Conservation (phyloP, 1,139 yeast species). For the Suhomyces coccinellae region DNA sequence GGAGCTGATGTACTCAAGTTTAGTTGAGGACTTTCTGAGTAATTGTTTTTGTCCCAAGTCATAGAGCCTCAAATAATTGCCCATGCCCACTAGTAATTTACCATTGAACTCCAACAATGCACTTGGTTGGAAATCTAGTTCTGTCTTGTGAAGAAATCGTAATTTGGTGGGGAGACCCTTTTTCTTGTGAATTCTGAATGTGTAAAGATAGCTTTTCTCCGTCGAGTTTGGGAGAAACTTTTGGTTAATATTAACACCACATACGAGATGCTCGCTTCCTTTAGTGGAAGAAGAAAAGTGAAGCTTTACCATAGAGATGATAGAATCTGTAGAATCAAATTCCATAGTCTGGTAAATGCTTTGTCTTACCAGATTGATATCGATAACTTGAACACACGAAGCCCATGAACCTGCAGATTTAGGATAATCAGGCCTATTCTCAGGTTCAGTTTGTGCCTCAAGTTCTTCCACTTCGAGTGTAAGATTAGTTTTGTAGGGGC, state of each 20-base stretch:
- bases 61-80: constrained; percentile 56
- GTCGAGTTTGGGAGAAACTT: constrained; percentile 35
- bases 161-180: constrained; percentile 32
- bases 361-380: constrained; percentile 27
- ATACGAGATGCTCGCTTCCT: constrained; percentile 41
- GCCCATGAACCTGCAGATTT: constrained; percentile 37
- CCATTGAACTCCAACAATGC: constrained; percentile 61
- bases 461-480: neutral
- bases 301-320: constrained; percentile 26
- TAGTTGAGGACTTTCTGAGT: constrained; percentile 59
- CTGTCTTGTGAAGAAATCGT: constrained; percentile 61
- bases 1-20: constrained; percentile 35
- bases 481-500: constrained; percentile 24
- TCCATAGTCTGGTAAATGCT: constrained; percentile 43
- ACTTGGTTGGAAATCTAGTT: constrained; percentile 48
- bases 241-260: constrained; percentile 47
- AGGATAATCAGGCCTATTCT: constrained; percentile 24
- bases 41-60: constrained; percentile 81
- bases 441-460: constrained; percentile 30
- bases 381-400: constrained; percentile 55
- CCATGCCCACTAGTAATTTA: constrained; percentile 59
- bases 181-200: constrained; percentile 38
- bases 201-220: constrained; percentile 37
- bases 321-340: constrained; percentile 43
- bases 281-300: constrained; percentile 22